These are phyloP conservation scores for Nicotiana tabacum DNA, from an alignment of 257 asterid species.

Conservation along the genomic window DNA sequence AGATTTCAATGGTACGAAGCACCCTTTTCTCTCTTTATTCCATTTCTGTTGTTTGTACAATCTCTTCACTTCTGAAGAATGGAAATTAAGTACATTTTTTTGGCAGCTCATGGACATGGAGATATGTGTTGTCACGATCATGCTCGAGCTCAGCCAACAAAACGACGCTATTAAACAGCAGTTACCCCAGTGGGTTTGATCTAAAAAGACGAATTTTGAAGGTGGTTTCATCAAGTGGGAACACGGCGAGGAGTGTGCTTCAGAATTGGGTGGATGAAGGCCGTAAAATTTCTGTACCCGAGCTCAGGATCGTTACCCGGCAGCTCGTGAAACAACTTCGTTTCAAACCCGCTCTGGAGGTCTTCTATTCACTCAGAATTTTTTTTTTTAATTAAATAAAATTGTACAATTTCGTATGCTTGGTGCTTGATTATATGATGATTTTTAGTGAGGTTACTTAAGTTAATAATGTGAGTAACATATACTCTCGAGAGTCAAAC, in stretches of 20 bases:
- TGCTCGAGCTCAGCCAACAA: background rate
- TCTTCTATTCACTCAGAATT: background rate
- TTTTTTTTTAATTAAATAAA: background rate
- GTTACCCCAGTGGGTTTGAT: background rate
- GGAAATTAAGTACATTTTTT: background rate
- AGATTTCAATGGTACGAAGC: background rate
- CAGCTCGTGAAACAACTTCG: slow-evolving; percentile 22
- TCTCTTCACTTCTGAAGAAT: background rate
- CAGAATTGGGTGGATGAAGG: slow-evolving; percentile 34
- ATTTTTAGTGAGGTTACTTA: background rate
- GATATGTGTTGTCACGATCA: background rate
- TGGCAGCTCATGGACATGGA: background rate
- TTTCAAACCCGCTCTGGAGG: slow-evolving; percentile 28
- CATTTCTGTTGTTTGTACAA: background rate
- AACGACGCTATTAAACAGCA: background rate
- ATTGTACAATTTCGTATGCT: background rate
- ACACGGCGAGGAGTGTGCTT: slow-evolving; percentile 20
- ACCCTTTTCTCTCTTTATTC: slow-evolving; percentile 2
- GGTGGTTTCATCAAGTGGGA: slow-evolving; percentile 12
- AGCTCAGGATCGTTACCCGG: slow-evolving; percentile 24
- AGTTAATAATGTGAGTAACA: background rate
- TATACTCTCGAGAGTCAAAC: background rate
- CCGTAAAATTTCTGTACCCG: slow-evolving; percentile 15
- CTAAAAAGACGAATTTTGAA: slow-evolving; percentile 16
- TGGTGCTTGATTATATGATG: background rate